Conservation (phyloP, 1,284 basidiomycete species). For the Microbotryum lychnidis-dioicae region DNA sequence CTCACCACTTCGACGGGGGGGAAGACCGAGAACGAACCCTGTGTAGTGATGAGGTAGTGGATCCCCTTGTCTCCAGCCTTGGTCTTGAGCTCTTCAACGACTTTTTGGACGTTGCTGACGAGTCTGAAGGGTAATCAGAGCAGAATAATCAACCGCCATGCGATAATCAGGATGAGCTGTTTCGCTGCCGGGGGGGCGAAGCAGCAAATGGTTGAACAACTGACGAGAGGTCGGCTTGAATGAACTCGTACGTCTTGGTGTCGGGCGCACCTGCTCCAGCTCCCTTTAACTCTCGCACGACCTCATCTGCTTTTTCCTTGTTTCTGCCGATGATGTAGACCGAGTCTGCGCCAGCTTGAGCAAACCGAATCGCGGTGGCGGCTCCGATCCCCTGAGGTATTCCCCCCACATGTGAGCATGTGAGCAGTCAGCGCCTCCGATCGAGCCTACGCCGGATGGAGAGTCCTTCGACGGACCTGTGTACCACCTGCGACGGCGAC, state of each 20-base stretch:
- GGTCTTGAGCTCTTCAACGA: conserved; percentile 29
- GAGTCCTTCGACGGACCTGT: not conserved
- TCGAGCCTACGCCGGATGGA: too few relatives aligned
- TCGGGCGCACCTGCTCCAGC: conserved; percentile 1
- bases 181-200: not conserved
- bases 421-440: too few relatives aligned
- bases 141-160: not conserved
- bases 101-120: conserved; percentile 32
- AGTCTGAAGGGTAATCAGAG: conserved; percentile 14
- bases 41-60: conserved; percentile 33
- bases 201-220: not conserved
- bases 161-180: not conserved
- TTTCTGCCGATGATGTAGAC: conserved; percentile 42
- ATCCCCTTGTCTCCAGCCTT: conserved; percentile 34
- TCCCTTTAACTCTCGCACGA: conserved; percentile 35
- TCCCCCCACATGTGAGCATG: too few relatives aligned
- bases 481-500: conserved; percentile 34
- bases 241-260: conserved; percentile 36
- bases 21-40: not conserved
- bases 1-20: too few relatives aligned
- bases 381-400: conserved; percentile 27
- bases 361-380: conserved; percentile 24
- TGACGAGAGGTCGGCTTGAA: conserved; percentile 39
- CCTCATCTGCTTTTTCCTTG: conserved; percentile 32
- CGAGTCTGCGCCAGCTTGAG: conserved; percentile 34